Base-by-base conservation (phyloP, 257 asterid species). In the Salvia hispanica region DNA sequence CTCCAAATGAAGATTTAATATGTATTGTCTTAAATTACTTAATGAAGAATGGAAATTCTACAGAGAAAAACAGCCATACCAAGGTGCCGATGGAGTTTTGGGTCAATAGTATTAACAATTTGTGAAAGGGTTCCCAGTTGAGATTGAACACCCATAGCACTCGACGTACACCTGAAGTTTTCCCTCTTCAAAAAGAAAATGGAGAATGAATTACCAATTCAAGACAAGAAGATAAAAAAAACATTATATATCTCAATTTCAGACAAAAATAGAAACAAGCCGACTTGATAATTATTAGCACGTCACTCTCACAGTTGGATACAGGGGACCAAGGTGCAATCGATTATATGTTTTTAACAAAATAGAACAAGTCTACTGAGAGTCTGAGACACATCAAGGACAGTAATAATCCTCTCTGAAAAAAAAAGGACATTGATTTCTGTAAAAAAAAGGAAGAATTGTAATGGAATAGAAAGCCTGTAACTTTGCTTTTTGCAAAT, bases 1-100 rank as follows among this genome's bases (percentile, higher is more conserved):
- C 16, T 37, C 44, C 46, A 51, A 48, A 44, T 47, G 67, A 44
- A 75, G 39, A 65, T 57, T 16, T 10, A 50, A 42, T 18, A 64
- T 25, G 50, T 58, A 50, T 57, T 36, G 34, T 44, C 16, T 45
- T 21, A 39, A 60, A 53, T 45, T 67, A 66, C 42, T 18, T 15
- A 72, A 58, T 13, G 46, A 43, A 15, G 14, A 7, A 45, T 55
- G 71, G 60, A 62, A 42, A 60, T 57, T 75, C 47, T 45, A 55
- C 62, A 28, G n/a, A 53, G 64, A 72, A 62, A 74, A 81, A 69
- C 69, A 76, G 54, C 4, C 83, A 54, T 90, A 93, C 98, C 98
- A 52, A 93, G 92, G 84, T 85, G 98, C 55, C 76, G 93, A 77
- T 93, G 98, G 74, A 93, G 95, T 83, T 88, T 93, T 10, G 98